Evolutionary conservation across 495 filamentous ascomycete genomes (phyloP), one percentile per base, ranked within the genome.

Genomic region (Tuber umbilicatum): DNA sequence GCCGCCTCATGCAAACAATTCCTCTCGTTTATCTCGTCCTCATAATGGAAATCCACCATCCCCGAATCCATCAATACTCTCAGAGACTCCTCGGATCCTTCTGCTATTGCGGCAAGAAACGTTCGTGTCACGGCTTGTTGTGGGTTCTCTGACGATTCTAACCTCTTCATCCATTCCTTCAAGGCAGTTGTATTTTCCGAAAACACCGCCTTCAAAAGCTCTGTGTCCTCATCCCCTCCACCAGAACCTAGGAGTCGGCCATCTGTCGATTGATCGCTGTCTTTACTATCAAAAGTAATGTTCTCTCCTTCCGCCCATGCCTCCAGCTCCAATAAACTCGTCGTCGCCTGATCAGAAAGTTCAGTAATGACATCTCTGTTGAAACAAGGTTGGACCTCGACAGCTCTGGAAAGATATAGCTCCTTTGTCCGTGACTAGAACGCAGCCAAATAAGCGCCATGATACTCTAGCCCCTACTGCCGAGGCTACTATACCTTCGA

Each of bases 311-410:
- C 95, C 16, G 94, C 93, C 95, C 95, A 98, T 17, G 94, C 95
- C 72, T 93, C 93, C 40, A 97, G 88, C 80, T 99, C 95, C 74
- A 97, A 88, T 37, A 96, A 86, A 78, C 92, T 94, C 23, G 93
- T 97, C 3, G 94, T 97, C 31, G 96, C 95, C 83, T 97, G 93
- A 79, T 99, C 96, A 0, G 96, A 97, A 35, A 98, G 87, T 76
- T 97, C 94, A 81, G 94, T 96, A 79, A 99, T 95, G 76, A 98
- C 92, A 75, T 97, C 91, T 50, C 94, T 89, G 84, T 98, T 98
- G 87, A 99, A 99, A 83, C 94, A 97, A 2, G 95, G 96, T 81
- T 97, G 95, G 69, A 97, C 94, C 84, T 99, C 95, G 70, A 98
- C 94, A 17, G 96, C 95, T 27, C 95, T 89, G 17, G 95, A 94